Percentiles rank a stretch among this genome's conserved stretches.
Conservation (phyloP, 2,329 filamentous ascomycete species). For the Hymenoscyphus repandus region DNA sequence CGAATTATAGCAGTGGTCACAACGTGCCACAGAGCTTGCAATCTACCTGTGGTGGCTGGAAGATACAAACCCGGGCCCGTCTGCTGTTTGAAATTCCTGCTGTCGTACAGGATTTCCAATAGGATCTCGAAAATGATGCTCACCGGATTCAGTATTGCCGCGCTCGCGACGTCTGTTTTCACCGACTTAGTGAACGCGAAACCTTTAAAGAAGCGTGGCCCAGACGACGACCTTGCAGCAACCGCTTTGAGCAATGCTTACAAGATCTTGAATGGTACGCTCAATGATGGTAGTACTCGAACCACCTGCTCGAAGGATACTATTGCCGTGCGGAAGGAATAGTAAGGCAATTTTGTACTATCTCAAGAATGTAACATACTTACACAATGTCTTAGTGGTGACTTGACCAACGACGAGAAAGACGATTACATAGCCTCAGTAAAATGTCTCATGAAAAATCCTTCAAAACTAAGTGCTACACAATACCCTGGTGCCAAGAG, state of each 20-base stretch:
- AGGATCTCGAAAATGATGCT: no score
- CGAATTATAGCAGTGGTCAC: no score
- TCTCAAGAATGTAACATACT: not conserved
- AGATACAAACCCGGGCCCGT: no score
- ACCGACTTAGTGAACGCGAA: not conserved
- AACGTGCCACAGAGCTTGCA: no score
- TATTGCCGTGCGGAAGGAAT: conserved; percentile 12
- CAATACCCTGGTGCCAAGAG: conserved; percentile 31
- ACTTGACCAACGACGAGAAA: conserved; percentile 10
- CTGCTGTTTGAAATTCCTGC: no score
- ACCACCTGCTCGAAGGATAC: conserved; percentile 11
- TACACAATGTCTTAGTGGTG: conserved; percentile 3
- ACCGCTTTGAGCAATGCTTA: conserved; percentile 15
- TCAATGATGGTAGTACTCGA: conserved; percentile 12
- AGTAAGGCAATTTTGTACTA: conserved; percentile 4
- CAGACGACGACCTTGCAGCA: conserved; percentile 13
- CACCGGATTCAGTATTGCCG: no score
- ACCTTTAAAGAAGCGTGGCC: not conserved
- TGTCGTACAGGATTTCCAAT: no score
- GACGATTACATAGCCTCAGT: conserved; percentile 6
- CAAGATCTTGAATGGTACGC: conserved; percentile 14
- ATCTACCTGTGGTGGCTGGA: no score
- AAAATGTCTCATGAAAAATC: conserved; percentile 23
- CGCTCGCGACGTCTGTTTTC: no score
- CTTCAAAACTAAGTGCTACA: conserved; percentile 28